These are phyloP conservation scores for Cajanus cajan DNA, from an alignment of 306 rosid species.

Conservation along the genomic window DNA sequence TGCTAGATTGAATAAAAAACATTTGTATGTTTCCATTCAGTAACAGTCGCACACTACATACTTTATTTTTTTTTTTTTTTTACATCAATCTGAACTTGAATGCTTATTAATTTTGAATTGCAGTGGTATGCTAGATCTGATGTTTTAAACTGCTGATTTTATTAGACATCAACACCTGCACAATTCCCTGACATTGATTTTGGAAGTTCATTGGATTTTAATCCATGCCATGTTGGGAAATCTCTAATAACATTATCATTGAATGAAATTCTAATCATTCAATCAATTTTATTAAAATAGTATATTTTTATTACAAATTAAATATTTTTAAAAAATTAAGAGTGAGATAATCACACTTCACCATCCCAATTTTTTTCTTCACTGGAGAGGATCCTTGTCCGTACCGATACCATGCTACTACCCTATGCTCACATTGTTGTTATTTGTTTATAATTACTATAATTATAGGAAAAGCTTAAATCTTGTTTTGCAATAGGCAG, in stretches of 20 bases:
- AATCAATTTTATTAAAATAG: too few species aligned
- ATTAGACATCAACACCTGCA: background rate
- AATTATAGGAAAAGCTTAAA: background rate
- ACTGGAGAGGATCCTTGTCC: too few species aligned
- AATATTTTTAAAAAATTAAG: too few species aligned
- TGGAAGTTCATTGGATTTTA: conserved; percentile 7
- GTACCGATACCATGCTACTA: background rate
- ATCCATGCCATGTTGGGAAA: too few species aligned
- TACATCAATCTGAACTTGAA: background rate
- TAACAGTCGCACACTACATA: background rate
- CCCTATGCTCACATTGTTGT: background rate
- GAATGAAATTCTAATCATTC: too few species aligned
- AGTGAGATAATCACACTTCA: too few species aligned
- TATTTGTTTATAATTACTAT: background rate
- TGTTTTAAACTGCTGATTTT: conserved; percentile 1
- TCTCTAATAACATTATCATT: too few species aligned
- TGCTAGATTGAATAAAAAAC: background rate
- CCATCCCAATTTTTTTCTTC: too few species aligned
- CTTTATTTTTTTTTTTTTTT: too few species aligned
- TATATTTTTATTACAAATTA: too few species aligned
- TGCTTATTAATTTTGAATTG: conserved; percentile 13
- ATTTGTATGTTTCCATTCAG: background rate
- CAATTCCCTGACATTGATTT: conserved; percentile 21
- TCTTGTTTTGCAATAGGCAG: conserved; percentile 8
- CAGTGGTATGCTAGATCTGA: background rate